phyloP scores from a whole-genome alignment of 352 stramenopile species.

The Peronospora destructor region DNA sequence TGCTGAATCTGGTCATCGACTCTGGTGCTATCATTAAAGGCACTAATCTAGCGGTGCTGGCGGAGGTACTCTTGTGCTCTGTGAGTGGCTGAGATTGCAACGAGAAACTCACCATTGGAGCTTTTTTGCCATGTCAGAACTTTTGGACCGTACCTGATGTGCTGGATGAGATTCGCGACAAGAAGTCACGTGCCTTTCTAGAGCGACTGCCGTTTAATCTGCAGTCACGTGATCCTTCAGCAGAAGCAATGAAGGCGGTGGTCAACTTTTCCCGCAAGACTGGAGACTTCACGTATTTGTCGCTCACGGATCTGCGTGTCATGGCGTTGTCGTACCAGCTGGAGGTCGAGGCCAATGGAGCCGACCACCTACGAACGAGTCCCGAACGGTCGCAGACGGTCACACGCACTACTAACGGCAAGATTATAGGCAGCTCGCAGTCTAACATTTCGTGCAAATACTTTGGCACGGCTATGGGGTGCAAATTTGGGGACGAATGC shows the following conservation, averaged over 20 bases:
- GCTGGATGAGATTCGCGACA: constrained; percentile 78
- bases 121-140: constrained; percentile 31
- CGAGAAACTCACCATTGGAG: constrained; percentile 8
- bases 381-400: constrained; percentile 65
- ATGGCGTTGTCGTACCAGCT: constrained; percentile 86
- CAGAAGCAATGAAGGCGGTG: constrained; percentile 70
- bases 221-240: constrained; percentile 71
- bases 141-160: constrained; percentile 86
- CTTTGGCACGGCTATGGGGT: constrained; percentile 66
- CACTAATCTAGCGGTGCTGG: constrained; percentile 63
- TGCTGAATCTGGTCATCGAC: constrained; percentile 76
- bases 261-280: constrained; percentile 82
- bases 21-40: constrained; percentile 86
- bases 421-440: constrained; percentile 47
- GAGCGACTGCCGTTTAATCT: constrained; percentile 72
- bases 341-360: constrained; percentile 66
- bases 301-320: constrained; percentile 79
- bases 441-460: constrained; percentile 69
- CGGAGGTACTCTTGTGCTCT: constrained; percentile 44
- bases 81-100: constrained; percentile 1
- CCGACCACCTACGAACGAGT: constrained; percentile 59
- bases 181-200: constrained; percentile 59
- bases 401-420: constrained; percentile 54
- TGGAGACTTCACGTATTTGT: constrained; percentile 79
- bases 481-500: constrained; percentile 75